Evolutionary conservation across 225 moss, liverwort and hornwort genomes (phyloP).

Genomic region (Anthoceros angustus): DNA sequence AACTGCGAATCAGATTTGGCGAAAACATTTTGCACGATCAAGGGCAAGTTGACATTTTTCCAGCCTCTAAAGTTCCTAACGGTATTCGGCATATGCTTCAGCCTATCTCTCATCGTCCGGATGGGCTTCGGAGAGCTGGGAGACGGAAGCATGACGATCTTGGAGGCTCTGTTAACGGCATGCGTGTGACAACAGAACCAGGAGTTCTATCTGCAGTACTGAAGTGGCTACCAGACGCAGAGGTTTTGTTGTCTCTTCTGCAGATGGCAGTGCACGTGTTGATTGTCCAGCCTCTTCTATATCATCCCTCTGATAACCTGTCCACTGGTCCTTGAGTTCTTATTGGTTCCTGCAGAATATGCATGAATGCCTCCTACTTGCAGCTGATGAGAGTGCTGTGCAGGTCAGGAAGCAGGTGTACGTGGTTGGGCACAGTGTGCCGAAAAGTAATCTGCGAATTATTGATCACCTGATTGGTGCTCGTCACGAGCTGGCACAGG

Average conservation of each 20-base stretch:
- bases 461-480: constrained; percentile 93
- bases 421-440: constrained; percentile 87
- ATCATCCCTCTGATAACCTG: background rate
- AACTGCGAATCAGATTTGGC: constrained; percentile 45
- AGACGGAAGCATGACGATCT: background rate
- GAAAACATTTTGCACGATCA: constrained; percentile 93
- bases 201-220: background rate
- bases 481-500: constrained; percentile 93
- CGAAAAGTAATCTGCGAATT: constrained; percentile 84
- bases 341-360: background rate
- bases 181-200: constrained; percentile 2
- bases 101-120: constrained; percentile 26
- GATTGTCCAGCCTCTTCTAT: background rate
- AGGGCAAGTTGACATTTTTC: constrained; percentile 94
- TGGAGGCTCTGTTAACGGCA: background rate
- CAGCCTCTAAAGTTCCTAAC: constrained; percentile 74
- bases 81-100: constrained; percentile 83
- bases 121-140: background rate
- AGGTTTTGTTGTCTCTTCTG: background rate
- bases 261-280: background rate
- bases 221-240: background rate
- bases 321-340: too few relatives aligned
- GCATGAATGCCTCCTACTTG: background rate
- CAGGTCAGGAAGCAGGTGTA: constrained; percentile 84
- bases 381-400: background rate